Evolutionary conservation across 179 eudicot genomes (phyloP), one percentile per base, ranked within the genome.

Genomic region (Beta corolliflora): DNA sequence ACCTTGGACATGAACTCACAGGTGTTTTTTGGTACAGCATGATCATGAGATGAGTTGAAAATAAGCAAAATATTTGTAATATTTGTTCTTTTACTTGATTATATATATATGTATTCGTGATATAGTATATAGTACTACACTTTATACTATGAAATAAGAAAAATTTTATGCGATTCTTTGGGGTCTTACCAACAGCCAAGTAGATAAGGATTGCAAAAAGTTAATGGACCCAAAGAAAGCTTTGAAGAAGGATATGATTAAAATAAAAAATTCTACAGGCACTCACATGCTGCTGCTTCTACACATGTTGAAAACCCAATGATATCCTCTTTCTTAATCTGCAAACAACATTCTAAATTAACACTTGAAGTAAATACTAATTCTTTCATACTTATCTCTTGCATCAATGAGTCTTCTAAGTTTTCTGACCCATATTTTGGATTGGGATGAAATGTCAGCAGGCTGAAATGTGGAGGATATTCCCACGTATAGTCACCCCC

Each of bases 261-360:
- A 16, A 67, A 16, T 77, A 68, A 52, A 29, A 66, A 23, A 73
- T 53, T 21, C 11, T 48, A n/a, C 29, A 73, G 45, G 74, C 53
- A 52, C 0, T 52, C 79, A 80, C 79, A 74, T 80, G 82, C 72
- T 46, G 60, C 48, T 64, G 60, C 44, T 63, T 29, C 64, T 53
- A 80, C 78, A 54, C 83, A 80, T 80, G 83, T 41, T 65, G 15
- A 80, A 52, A 53, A 36, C 54, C 73, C n/a, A 81, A 81, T 81
- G 58, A 81, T 75, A 36, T 45, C 59, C 36, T 65, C 48, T 45
- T 29, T 50, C 82, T 81, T 74, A 66, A 16, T 65, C 52, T 65
- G 12, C 67, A 81, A 70, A 77, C 21, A 11, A 6, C 81, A 58
- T 25, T 13, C 77, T 79, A 71, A 71, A 45, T 79, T 69, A 45